phyloP scores from a whole-genome alignment of 2,329 filamentous ascomycete species.

The Talaromyces sp. region DNA sequence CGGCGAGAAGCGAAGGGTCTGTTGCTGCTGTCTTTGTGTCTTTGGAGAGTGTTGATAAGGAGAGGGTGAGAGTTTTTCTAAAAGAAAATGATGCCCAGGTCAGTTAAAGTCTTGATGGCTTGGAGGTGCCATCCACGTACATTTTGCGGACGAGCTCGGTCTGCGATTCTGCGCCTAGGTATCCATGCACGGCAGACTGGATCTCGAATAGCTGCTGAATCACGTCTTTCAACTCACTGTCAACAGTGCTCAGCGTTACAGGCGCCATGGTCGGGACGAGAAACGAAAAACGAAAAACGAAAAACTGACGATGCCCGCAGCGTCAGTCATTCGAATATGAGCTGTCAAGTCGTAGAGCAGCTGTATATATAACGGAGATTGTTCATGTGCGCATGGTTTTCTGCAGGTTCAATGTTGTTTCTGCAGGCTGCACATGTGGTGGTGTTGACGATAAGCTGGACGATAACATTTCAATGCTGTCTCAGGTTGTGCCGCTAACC shows the following conservation, averaged over 20 bases:
- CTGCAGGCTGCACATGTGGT: background rate
- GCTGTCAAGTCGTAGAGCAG: background rate
- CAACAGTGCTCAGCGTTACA: conserved; percentile 29
- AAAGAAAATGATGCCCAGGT: background rate
- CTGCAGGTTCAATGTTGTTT: too few relatives aligned
- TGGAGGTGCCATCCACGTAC: conserved; percentile 27
- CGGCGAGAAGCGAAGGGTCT: conserved; percentile 10
- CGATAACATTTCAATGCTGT: too few relatives aligned
- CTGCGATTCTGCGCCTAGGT: conserved; percentile 54
- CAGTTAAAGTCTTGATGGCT: background rate
- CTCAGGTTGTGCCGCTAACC: background rate
- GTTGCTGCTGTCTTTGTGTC: conserved; percentile 32
- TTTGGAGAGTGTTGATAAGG: conserved; percentile 49
- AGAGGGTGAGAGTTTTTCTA: conserved; percentile 49
- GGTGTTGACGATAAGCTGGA: background rate
- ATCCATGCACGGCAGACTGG: conserved; percentile 55
- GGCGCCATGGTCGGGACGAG: conserved; percentile 26
- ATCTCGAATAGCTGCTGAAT: conserved; percentile 61
- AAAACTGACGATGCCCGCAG: background rate
- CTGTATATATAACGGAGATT: background rate
- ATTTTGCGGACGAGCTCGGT: conserved; percentile 56
- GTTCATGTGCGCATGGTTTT: too few relatives aligned
- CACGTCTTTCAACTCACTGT: conserved; percentile 48
- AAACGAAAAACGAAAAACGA: too few relatives aligned
- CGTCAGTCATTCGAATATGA: background rate